Evolutionary conservation across 1,284 basidiomycete genomes (phyloP).

Genomic region (Ustilago shanxiensis): DNA sequence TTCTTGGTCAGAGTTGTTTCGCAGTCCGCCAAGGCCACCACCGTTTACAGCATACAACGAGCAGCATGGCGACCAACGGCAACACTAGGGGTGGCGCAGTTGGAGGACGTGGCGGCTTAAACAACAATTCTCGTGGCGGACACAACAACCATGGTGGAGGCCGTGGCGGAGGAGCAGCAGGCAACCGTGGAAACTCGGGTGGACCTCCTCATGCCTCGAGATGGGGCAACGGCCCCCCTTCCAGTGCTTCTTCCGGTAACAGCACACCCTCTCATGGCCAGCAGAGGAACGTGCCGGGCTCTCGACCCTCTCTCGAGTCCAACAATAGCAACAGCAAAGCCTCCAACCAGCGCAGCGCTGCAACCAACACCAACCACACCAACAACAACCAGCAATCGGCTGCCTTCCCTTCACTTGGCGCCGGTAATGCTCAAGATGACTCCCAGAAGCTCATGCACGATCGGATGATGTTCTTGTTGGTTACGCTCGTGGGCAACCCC

Average conservation of each 20-base stretch:
- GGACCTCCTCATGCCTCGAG: conserved; percentile 36
- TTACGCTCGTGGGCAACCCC: conserved; percentile 57
- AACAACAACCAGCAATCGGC: conserved; percentile 19
- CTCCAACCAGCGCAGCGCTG: conserved; percentile 23
- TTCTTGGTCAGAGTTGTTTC: neutral
- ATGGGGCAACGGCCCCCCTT: conserved; percentile 44
- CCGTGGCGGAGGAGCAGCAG: conserved; percentile 32
- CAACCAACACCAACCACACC: conserved; percentile 12
- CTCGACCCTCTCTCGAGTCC: conserved; percentile 2
- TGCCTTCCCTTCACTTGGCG: conserved; percentile 38
- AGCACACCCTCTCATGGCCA: conserved; percentile 16
- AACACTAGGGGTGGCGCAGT: conserved; percentile 26
- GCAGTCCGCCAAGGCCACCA: neutral
- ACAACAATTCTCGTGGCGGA: conserved; percentile 27
- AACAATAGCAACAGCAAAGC: conserved; percentile 17
- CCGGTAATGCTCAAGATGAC: conserved; percentile 24
- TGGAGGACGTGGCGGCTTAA: conserved; percentile 25
- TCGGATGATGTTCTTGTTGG: conserved; percentile 57
- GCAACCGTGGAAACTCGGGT: conserved; percentile 25
- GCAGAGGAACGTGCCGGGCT: conserved; percentile 22
- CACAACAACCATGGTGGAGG: conserved; percentile 26
- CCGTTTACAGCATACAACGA: neutral
- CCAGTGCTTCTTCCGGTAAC: conserved; percentile 17
- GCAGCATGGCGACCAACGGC: conserved; percentile 45
- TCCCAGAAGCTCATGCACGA: conserved; percentile 53